phyloP scores from a whole-genome alignment of 371 early-diverging fungal genomes.

The Mortierella sp. region DNA sequence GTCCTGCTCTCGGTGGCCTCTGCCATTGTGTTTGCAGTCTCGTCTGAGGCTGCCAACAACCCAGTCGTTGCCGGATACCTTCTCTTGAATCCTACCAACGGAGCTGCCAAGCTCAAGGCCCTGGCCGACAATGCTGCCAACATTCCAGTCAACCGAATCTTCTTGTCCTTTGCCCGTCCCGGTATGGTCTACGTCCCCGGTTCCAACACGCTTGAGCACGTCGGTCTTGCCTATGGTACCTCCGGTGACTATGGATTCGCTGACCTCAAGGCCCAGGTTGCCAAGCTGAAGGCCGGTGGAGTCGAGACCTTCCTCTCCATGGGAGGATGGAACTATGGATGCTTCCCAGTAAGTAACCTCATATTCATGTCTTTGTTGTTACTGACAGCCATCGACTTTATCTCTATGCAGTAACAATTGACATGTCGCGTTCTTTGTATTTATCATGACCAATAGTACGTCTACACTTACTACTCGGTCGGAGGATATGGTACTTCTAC shows the following conservation, averaged over 20 bases:
- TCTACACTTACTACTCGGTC: slow-evolving; percentile 54
- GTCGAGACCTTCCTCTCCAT: slow-evolving; percentile 54
- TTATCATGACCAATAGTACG: slow-evolving; percentile 27
- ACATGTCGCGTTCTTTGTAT: not conserved
- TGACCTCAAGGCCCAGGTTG: slow-evolving; percentile 42
- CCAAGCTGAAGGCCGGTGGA: slow-evolving; percentile 41
- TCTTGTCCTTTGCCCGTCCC: slow-evolving; percentile 53
- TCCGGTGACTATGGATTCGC: slow-evolving; percentile 54
- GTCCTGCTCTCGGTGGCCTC: slow-evolving; percentile 52
- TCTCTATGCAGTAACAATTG: not conserved
- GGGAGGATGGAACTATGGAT: slow-evolving; percentile 59
- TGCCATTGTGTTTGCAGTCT: slow-evolving; percentile 45
- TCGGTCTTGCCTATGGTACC: slow-evolving; percentile 48
- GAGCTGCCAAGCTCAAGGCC: slow-evolving; percentile 54
- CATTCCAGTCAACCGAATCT: slow-evolving; percentile 53
- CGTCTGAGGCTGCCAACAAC: slow-evolving; percentile 25
- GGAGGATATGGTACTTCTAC: slow-evolving; percentile 57
- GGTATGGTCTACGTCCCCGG: slow-evolving; percentile 56
- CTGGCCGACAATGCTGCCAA: slow-evolving; percentile 56
- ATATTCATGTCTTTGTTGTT: not conserved
- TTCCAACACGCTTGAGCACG: slow-evolving; percentile 53
- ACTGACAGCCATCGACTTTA: not conserved
- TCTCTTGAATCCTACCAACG: slow-evolving; percentile 48
- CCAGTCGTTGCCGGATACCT: slow-evolving; percentile 51
- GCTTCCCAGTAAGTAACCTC: slow-evolving; percentile 46